Evolutionary conservation across 345 rosid genomes (phyloP), one percentile per base, ranked within the genome.

Genomic region (Microcos paniculata): DNA sequence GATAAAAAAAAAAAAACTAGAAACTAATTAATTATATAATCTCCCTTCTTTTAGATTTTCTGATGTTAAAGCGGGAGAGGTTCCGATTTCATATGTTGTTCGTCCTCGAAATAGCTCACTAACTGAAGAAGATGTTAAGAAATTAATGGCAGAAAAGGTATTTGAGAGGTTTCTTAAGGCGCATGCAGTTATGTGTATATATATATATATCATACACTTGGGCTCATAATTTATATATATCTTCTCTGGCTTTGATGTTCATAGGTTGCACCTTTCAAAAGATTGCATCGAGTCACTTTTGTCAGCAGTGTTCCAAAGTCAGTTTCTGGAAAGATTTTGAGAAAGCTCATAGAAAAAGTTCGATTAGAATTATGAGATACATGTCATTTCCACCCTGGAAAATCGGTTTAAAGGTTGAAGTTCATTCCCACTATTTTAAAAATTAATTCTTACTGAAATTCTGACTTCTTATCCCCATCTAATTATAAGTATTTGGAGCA

Each of bases 11-110:
- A n/a, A n/a, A n/a, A n/a, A n/a, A n/a, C n/a, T n/a, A n/a, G n/a
- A n/a, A n/a, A n/a, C n/a, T n/a, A n/a, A n/a, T n/a, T n/a, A n/a
- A n/a, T n/a, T n/a, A n/a, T n/a, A n/a, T n/a, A n/a, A n/a, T n/a
- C 33, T 24, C 35, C 8, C 8, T 0, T 19, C 6, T 38, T 48
- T 30, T 65, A 88, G 90, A 62, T 83, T 63, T 69, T 90, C 87
- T 3, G 87, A 88, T 77, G 87, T 74, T 67, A 81, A 83, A 76
- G 92, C 85, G 12, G 87, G 91, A 12, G 87, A 86, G 80, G 88
- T 86, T 38, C 90, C 92, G 1, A 74, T 73, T 28, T 90, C 90
- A 40, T 83, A 84, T 71, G 81, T 85, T 45, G 90, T 85, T 33
- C 88, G 79, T 24, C 64, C 82, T 4, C 76, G 81, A 26, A 57